phyloP scores from a whole-genome alignment of 139 green algal species.

The Chlorella sp. region DNA sequence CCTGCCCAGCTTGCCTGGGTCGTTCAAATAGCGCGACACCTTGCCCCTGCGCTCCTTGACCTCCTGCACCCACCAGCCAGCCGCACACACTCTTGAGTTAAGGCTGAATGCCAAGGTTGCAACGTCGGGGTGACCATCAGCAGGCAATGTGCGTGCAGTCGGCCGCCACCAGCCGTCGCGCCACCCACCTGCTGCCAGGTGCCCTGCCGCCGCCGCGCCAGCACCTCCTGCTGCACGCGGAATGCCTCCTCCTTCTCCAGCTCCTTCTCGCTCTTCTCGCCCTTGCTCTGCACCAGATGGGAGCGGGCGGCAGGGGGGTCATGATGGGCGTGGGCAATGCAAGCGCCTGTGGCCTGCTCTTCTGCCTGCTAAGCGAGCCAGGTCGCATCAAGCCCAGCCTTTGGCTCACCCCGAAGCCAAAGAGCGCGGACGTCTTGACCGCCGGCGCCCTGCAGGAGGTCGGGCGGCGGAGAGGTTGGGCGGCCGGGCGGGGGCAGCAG shows the following conservation, averaged over 20 bases:
- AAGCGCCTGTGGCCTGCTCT: too few species aligned
- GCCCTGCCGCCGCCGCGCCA: conserved; percentile 37
- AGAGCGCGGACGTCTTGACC: conserved; percentile 9
- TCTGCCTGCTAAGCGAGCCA: too few species aligned
- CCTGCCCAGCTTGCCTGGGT: too few species aligned
- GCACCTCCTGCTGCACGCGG: conserved; percentile 48
- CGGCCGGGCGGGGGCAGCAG: background rate
- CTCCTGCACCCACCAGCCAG: conserved; percentile 16
- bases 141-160: background rate
- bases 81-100: background rate
- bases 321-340: too few species aligned
- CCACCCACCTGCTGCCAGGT: conserved; percentile 45
- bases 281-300: too few species aligned
- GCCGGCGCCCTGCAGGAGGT: too few species aligned
- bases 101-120: too few species aligned
- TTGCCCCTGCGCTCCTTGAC: conserved; percentile 42
- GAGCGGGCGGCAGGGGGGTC: too few species aligned
- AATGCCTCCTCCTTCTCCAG: conserved; percentile 39
- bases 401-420: conserved; percentile 26
- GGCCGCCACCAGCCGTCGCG: background rate
- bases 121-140: too few species aligned
- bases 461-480: too few species aligned
- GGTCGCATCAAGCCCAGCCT: too few species aligned
- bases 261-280: conserved; percentile 10
- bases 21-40: conserved; percentile 39